Conservation (phyloP, 306 rosid species). For the Glycine tomentella region DNA sequence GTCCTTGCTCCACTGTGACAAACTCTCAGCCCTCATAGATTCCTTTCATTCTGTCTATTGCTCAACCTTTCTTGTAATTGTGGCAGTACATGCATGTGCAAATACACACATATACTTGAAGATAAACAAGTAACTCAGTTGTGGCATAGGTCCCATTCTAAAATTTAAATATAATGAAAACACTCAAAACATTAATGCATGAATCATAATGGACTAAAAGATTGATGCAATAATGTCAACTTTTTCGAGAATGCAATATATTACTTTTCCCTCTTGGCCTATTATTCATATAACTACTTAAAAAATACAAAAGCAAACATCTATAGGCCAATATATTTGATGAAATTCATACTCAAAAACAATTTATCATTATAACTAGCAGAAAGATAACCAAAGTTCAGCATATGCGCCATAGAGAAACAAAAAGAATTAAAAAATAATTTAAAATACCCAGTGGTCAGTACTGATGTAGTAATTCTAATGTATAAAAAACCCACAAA, state of each 20-base stretch:
- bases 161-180: constrained; percentile 29
- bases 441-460: neutral
- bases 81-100: constrained; percentile 27
- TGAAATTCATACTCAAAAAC: constrained; percentile 27
- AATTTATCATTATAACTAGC: constrained; percentile 19
- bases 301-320: constrained; percentile 13
- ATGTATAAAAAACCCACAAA: neutral
- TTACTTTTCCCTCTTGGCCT: constrained; percentile 9
- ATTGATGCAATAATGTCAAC: too few relatives aligned
- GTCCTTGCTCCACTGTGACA: too few relatives aligned
- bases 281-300: neutral
- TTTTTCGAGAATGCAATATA: constrained; percentile 16
- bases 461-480: neutral
- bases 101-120: neutral
- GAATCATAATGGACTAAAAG: too few relatives aligned
- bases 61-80: constrained; percentile 27
- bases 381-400: constrained; percentile 35
- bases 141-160: neutral
- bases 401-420: neutral
- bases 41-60: neutral
- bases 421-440: neutral
- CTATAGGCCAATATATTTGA: neutral
- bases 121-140: constrained; percentile 20
- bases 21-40: neutral
- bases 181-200: neutral